Evolutionary conservation across 176 grass and related monocot genomes (phyloP).

Genomic region (Aegilops tauschii): DNA sequence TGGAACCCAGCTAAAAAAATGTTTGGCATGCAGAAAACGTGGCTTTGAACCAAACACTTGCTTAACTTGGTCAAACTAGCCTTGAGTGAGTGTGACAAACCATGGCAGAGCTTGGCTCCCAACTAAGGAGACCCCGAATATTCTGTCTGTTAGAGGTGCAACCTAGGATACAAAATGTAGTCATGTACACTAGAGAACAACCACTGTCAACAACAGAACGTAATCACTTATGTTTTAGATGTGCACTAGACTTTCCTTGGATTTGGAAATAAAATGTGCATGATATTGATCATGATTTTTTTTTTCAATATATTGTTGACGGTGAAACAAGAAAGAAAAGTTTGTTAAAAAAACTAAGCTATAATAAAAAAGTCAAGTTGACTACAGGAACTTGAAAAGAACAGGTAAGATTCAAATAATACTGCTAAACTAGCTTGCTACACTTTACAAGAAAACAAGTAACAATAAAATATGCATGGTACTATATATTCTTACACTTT

Average conservation of each 20-base stretch:
- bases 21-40: not conserved
- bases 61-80: conserved; percentile 7
- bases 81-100: not conserved
- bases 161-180: not conserved
- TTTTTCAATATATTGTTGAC: not conserved
- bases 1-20: not conserved
- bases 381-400: not conserved
- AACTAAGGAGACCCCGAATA: not conserved
- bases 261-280: not conserved
- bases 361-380: not conserved
- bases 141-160: not conserved
- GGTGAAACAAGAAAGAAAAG: not conserved
- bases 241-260: not conserved
- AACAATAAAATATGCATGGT: not conserved
- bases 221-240: not conserved
- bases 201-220: not conserved
- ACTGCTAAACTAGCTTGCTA: not conserved
- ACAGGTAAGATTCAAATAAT: not conserved
- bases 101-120: not conserved
- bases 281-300: not conserved
- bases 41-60: not conserved
- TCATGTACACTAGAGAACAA: not conserved
- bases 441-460: conserved; percentile 23
- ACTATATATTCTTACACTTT: conserved; percentile 75
- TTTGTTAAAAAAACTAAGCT: not conserved